A percentile compares a stretch with the other conserved stretches of the same genome.
Evolutionary conservation across 1,139 yeast genomes (phyloP).

Genomic region (Lodderomyces metapsilosis): DNA sequence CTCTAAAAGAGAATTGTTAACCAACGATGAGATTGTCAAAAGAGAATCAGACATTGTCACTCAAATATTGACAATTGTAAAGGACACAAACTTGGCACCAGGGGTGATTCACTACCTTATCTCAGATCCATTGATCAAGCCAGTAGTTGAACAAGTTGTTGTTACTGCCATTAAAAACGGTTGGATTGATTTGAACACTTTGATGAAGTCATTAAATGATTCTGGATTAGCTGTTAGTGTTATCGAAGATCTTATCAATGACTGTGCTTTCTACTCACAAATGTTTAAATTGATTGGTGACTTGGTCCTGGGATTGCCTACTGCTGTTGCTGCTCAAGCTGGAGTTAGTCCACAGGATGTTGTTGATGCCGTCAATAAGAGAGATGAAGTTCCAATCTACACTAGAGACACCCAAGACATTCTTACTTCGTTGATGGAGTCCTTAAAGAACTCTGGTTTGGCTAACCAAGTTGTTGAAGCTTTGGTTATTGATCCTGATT

Average conservation of each 20-base stretch:
- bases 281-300: constrained; percentile 37
- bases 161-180: constrained; percentile 34
- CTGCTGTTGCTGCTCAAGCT: not conserved
- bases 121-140: constrained; percentile 31
- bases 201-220: constrained; percentile 42
- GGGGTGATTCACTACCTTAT: constrained; percentile 33
- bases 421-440: constrained; percentile 42
- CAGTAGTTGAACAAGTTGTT: constrained; percentile 30
- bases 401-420: constrained; percentile 20
- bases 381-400: constrained; percentile 6
- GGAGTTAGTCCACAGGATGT: constrained; percentile 3
- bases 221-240: constrained; percentile 44
- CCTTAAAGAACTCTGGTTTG: constrained; percentile 46
- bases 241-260: constrained; percentile 35
- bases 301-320: constrained; percentile 32
- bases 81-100: constrained; percentile 40
- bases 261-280: constrained; percentile 43
- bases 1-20: constrained; percentile 30
- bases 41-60: constrained; percentile 47
- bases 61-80: constrained; percentile 39
- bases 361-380: not conserved
- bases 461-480: constrained; percentile 41
- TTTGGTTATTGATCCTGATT: constrained; percentile 39
- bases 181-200: constrained; percentile 33
- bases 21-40: constrained; percentile 26